These are phyloP conservation scores for Solanum chilense DNA, from an alignment of 257 asterid species.

Conservation along the genomic window DNA sequence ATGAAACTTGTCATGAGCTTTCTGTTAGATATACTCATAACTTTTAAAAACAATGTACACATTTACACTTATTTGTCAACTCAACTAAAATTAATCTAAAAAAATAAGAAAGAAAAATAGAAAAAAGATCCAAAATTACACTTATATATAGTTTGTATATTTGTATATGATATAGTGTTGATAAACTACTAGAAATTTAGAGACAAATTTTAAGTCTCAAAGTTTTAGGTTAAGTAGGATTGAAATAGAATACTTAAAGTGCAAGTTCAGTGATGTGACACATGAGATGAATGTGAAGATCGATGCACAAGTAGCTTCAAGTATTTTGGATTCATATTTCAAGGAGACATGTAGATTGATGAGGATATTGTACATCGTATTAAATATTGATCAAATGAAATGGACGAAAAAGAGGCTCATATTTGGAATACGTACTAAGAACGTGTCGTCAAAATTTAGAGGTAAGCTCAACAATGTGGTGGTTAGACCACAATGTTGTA, in stretches of 20 bases:
- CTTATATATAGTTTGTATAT: not conserved
- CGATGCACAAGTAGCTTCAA: not conserved
- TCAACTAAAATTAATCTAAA: too few species aligned
- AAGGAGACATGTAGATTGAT: not conserved
- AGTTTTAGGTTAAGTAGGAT: not conserved
- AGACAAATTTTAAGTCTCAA: not conserved
- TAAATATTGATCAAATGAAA: not conserved
- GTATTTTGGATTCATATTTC: not conserved
- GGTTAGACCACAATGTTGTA: not conserved
- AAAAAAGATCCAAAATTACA: too few species aligned
- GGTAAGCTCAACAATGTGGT: not conserved
- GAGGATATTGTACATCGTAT: not conserved
- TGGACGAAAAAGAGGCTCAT: not conserved
- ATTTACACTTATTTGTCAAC: not conserved
- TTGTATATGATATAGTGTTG: not conserved
- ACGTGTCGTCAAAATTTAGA: not conserved
- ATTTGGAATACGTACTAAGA: not conserved
- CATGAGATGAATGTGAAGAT: not conserved
- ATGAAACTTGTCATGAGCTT: not conserved
- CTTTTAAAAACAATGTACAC: not conserved
- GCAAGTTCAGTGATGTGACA: not conserved
- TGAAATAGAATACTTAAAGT: not conserved
- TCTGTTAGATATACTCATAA: too few species aligned
- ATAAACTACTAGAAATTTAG: not conserved
- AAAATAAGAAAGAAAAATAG: not conserved